These are phyloP conservation scores for Penicillium verrucosum DNA, from an alignment of 2,329 filamentous ascomycete species.

Conservation along the genomic window DNA sequence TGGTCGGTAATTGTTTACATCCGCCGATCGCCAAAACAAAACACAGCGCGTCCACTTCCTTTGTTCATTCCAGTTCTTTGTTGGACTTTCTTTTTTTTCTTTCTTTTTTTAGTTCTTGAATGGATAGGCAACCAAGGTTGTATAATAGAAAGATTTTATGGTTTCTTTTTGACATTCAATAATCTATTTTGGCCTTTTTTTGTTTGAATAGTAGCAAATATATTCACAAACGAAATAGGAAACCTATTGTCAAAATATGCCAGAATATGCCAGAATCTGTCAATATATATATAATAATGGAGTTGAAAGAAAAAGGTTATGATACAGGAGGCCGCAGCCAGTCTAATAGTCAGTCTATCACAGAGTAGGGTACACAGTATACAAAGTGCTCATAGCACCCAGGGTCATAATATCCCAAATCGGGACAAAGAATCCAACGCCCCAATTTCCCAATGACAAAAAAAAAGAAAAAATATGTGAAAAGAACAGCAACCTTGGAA, in stretches of 20 bases:
- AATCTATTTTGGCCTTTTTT: background rate
- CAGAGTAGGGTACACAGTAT: conserved; percentile 12
- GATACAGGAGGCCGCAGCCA: conserved; percentile 17
- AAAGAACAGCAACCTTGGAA: conserved; percentile 6
- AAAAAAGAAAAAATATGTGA: conserved; percentile 4
- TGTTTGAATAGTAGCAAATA: background rate
- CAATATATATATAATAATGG: background rate
- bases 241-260: background rate
- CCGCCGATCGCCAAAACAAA: conserved; percentile 30
- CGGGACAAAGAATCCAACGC: conserved; percentile 17
- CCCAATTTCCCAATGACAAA: conserved; percentile 9
- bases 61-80: conserved; percentile 5
- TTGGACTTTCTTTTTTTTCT: background rate
- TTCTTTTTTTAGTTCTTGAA: background rate
- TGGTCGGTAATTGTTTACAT: conserved; percentile 32
- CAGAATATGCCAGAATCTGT: background rate
- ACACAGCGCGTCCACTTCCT: conserved; percentile 22
- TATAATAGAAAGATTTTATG: background rate
- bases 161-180: background rate
- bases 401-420: conserved; percentile 8
- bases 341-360: conserved; percentile 27
- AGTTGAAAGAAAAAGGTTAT: conserved; percentile 10
- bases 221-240: background rate
- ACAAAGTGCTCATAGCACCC: conserved; percentile 10
- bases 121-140: background rate